Percentiles rank a stretch among this genome's conserved stretches.
phyloP scores from a whole-genome alignment of 306 rosid species.

The Cercis canadensis region DNA sequence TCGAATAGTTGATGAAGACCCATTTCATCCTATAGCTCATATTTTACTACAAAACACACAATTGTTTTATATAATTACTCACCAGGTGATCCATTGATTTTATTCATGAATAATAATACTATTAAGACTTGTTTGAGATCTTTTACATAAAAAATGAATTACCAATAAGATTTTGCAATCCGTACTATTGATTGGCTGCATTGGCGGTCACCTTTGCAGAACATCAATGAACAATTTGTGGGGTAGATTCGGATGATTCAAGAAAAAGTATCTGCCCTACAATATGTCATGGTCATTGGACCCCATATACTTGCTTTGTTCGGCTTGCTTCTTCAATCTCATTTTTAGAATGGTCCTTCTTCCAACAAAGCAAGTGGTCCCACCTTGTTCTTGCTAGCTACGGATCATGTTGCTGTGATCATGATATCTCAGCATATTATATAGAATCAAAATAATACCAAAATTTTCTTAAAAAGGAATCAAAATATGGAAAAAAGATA shows the following conservation, averaged over 20 bases:
- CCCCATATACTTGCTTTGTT: slow-evolving; percentile 16
- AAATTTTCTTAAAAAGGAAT: not conserved
- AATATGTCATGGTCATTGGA: slow-evolving; percentile 33
- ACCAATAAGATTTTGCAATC: not conserved
- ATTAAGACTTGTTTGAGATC: too few species aligned
- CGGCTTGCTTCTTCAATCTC: not conserved
- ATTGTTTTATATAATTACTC: too few species aligned
- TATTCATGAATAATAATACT: too few species aligned
- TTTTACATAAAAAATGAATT: too few species aligned
- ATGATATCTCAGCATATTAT: not conserved
- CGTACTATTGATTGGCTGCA: slow-evolving; percentile 8
- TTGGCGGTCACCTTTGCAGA: not conserved
- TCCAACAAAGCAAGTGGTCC: slow-evolving; percentile 13
- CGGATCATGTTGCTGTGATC: slow-evolving; percentile 19
- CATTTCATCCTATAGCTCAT: too few species aligned
- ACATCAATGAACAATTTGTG: slow-evolving; percentile 7
- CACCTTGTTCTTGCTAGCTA: not conserved
- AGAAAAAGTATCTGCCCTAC: slow-evolving; percentile 19
- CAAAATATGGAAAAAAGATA: not conserved
- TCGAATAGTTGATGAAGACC: too few species aligned
- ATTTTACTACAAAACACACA: too few species aligned
- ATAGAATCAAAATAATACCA: not conserved
- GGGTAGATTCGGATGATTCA: slow-evolving; percentile 23
- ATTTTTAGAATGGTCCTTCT: slow-evolving; percentile 35
- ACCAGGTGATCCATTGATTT: too few species aligned